phyloP scores from a whole-genome alignment of 306 rosid genomes.

The Cicer arietinum region DNA sequence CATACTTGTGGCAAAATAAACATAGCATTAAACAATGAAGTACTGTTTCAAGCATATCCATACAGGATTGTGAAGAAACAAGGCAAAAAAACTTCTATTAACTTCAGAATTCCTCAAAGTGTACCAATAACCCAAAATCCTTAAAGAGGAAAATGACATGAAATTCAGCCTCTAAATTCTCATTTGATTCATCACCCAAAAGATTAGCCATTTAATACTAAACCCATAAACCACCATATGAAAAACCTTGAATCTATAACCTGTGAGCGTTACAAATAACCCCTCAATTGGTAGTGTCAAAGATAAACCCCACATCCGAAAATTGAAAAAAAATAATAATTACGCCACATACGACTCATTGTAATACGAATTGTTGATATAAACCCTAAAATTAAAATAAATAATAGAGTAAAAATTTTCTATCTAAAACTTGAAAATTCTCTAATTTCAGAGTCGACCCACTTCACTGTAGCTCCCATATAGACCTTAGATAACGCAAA shows the following conservation, averaged over 20 bases:
- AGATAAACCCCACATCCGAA: neutral
- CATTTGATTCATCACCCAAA: neutral
- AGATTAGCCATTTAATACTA: neutral
- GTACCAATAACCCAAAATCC: neutral
- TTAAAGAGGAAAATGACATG: neutral
- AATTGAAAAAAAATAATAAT: slow-evolving; percentile 4
- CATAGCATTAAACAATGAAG: neutral
- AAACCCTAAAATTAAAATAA: slow-evolving; percentile 27
- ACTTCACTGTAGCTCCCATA: neutral
- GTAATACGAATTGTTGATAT: neutral
- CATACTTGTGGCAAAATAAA: slow-evolving; percentile 21
- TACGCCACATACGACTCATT: neutral
- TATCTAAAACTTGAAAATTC: neutral
- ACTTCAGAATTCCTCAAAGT: neutral
- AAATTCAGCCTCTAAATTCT: slow-evolving; percentile 2
- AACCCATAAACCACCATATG: neutral
- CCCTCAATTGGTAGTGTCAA: no score
- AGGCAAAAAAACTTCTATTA: neutral
- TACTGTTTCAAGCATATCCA: slow-evolving; percentile 3
- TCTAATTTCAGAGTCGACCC: neutral
- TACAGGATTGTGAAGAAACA: neutral
- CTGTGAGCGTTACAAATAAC: no score
- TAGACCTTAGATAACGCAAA: neutral
- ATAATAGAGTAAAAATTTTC: neutral
- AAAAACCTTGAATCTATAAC: neutral